Base-by-base conservation (phyloP, 129 eudicot genomes). In the Ambrosia trifida region DNA sequence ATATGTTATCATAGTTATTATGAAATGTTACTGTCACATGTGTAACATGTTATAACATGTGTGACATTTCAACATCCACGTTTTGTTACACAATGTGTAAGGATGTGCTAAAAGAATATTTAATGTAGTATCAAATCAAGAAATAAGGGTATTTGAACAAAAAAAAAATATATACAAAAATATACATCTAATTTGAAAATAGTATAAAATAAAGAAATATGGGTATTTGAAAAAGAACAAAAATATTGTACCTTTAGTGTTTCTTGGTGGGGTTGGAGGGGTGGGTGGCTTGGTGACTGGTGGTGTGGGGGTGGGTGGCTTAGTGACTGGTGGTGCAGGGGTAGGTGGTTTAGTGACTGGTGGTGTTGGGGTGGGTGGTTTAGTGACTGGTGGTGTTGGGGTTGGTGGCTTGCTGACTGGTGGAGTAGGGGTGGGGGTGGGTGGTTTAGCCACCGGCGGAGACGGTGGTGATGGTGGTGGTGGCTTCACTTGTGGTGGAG, bases 221-320 rank as follows among this genome's bases (percentile, higher is more conserved):
- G 7, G 4, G 1, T 53, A 14, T 12, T 28, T n/a, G 0, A 19
- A 41, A 53, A 30, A 3, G n/a, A n/a, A n/a, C n/a, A n/a, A 49
- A 33, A 71, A 69, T 36, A 40, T 32, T 14, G 20, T 77, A 86
- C 87, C 87, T 77, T 67, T 66, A 16, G 77, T 70, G 72, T 77
- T 83, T 75, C 78, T 81, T 60, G 88, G 84, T 5, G 82, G 85
- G 47, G 85, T 67, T 73, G 82, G 79, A 78, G 79, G 35, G 32
- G 81, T 44, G 53, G 74, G 80, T 9, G 81, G 59, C 5, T 50
- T 56, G 1, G 53, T 43, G 0, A 59, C 64, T 0, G 79, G 82
- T 32, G 85, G 76, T 11, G 73, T 53, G 1, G 72, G 8, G 11
- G 84, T 80, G 30, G 78, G 73, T 2, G 90, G 73, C 4, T 79